These are phyloP conservation scores for Cairneyella variabilis DNA, from an alignment of 495 filamentous ascomycete species.

Conservation along the genomic window DNA sequence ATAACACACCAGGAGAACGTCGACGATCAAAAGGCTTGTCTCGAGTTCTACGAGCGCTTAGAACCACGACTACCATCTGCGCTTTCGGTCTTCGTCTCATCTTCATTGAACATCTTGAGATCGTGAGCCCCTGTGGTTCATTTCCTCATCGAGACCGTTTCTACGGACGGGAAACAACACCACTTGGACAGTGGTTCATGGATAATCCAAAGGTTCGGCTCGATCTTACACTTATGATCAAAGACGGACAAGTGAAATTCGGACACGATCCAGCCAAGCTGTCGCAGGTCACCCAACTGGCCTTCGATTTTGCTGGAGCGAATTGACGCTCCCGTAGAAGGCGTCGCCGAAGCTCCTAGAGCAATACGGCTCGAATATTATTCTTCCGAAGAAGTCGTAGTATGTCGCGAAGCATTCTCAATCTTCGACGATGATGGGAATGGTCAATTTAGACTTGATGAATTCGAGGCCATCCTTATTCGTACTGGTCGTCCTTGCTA, in stretches of 20 bases:
- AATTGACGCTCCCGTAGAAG: not conserved
- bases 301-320: slow-evolving; percentile 2
- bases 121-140: not conserved
- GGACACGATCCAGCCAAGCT: slow-evolving; percentile 5
- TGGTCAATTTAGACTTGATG: not conserved
- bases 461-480: not conserved
- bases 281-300: not conserved
- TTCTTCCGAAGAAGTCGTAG: not conserved
- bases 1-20: slow-evolving; percentile 11
- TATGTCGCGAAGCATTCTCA: slow-evolving; percentile 3
- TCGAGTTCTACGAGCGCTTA: slow-evolving; percentile 1
- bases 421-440: slow-evolving; percentile 8
- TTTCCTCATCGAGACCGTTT: slow-evolving; percentile 8
- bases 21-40: not conserved
- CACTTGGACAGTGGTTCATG: not conserved
- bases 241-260: slow-evolving; percentile 5
- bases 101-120: slow-evolving; percentile 2
- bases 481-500: not conserved
- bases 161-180: slow-evolving; percentile 2
- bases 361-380: not conserved
- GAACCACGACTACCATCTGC: slow-evolving; percentile 1
- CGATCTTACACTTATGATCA: slow-evolving; percentile 3
- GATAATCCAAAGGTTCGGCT: slow-evolving; percentile 7
- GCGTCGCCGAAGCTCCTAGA: not conserved
- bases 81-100: slow-evolving; percentile 4